Conservation (phyloP, 257 asterid species). For the Ballota nigra region DNA sequence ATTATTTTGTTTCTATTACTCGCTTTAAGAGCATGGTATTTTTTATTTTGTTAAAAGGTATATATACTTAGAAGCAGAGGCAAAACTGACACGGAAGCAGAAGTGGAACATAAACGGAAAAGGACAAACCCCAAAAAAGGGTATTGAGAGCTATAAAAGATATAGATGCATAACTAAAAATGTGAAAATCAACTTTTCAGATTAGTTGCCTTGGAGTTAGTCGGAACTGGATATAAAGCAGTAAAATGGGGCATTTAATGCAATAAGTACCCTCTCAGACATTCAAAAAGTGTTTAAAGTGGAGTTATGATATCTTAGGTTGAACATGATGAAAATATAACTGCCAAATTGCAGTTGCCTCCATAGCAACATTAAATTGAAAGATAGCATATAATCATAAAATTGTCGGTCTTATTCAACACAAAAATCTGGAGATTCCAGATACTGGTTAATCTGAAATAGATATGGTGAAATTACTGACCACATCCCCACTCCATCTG, state of each 20-base stretch:
- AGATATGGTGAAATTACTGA: constrained; percentile 37
- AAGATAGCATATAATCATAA: too few relatives aligned
- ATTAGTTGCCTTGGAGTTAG: neutral
- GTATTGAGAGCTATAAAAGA: neutral
- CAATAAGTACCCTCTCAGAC: neutral
- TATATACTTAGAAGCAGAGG: neutral
- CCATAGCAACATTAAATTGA: too few relatives aligned
- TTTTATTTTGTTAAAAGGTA: neutral
- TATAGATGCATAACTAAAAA: neutral
- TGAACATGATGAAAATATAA: neutral
- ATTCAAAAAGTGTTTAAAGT: neutral
- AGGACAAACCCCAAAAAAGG: too few relatives aligned
- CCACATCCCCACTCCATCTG: constrained; percentile 99
- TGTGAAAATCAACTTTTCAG: neutral
- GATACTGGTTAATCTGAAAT: constrained; percentile 17
- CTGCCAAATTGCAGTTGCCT: neutral
- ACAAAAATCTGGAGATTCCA: constrained; percentile 9
- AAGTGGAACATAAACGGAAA: neutral
- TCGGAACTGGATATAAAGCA: neutral
- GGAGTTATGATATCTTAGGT: neutral
- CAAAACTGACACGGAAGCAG: neutral
- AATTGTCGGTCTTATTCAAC: constrained; percentile 3
- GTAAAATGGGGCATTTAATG: neutral
- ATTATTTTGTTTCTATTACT: neutral
- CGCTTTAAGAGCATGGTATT: neutral